These are phyloP conservation scores for Nakazawaea ernobii DNA, from an alignment of 805 yeast species.

Conservation along the genomic window DNA sequence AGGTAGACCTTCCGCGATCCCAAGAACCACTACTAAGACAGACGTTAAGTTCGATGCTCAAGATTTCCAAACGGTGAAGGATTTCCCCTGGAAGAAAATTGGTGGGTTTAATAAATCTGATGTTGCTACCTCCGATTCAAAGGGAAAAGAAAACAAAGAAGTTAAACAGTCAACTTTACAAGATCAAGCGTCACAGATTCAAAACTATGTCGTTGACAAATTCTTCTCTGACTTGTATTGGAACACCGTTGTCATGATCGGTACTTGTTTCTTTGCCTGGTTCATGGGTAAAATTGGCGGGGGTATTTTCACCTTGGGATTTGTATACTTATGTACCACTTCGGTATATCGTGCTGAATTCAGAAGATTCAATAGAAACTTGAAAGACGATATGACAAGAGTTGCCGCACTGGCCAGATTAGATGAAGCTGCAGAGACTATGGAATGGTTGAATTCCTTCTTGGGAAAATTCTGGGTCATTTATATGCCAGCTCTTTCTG, in stretches of 20 bases:
- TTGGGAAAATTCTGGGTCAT: conserved; percentile 81
- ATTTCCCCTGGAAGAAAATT: conserved; percentile 29
- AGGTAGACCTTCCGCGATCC: neutral
- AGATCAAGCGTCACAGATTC: conserved; percentile 32
- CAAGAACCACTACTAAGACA: conserved; percentile 4
- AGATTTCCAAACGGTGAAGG: conserved; percentile 9
- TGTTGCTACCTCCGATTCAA: neutral
- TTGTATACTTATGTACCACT: conserved; percentile 55
- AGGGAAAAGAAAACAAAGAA: no score
- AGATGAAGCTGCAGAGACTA: conserved; percentile 61
- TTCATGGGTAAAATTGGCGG: conserved; percentile 54
- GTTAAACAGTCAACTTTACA: neutral
- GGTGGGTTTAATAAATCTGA: conserved; percentile 22
- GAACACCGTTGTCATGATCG: conserved; percentile 59
- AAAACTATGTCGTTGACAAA: conserved; percentile 59
- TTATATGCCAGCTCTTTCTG: conserved; percentile 81
- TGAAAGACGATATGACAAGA: conserved; percentile 73
- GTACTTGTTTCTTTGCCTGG: conserved; percentile 75
- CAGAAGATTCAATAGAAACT: conserved; percentile 67
- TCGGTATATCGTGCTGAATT: conserved; percentile 70
- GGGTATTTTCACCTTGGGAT: conserved; percentile 55
- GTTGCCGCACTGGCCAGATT: conserved; percentile 55
- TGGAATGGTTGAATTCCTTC: conserved; percentile 77
- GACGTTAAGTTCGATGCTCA: conserved; percentile 1
- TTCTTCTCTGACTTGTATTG: conserved; percentile 69